Conservation (phyloP, 2,329 filamentous ascomycete genomes). For the Aureobasidium sp. region DNA sequence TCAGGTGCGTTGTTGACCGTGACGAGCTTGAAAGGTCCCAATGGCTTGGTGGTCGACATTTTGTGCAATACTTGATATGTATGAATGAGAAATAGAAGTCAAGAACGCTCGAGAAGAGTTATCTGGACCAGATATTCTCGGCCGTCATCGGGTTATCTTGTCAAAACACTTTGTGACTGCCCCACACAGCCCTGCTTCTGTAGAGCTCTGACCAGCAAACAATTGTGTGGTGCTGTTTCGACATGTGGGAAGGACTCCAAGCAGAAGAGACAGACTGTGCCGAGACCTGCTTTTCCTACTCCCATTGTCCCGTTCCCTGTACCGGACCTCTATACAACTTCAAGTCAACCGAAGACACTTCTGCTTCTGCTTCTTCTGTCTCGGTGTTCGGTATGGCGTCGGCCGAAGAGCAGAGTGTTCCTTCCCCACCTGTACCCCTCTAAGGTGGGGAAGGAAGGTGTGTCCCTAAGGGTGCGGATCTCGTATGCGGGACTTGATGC, state of each 20-base stretch:
- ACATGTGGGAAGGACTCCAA: neutral
- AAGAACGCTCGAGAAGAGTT: neutral
- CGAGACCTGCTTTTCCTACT: neutral
- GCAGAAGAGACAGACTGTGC: neutral
- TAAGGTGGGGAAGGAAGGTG: conserved; percentile 13
- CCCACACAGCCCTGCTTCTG: conserved; percentile 1
- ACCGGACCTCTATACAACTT: neutral
- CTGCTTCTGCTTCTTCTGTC: neutral
- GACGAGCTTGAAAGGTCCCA: conserved; percentile 55
- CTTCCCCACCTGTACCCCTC: conserved; percentile 10
- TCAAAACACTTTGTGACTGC: conserved; percentile 9
- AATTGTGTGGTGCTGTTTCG: conserved; percentile 4
- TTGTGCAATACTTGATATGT: neutral
- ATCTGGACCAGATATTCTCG: neutral
- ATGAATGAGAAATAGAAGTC: conserved; percentile 5
- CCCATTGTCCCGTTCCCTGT: neutral
- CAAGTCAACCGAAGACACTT: neutral
- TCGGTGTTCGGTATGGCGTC: neutral
- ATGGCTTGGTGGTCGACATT: conserved; percentile 19
- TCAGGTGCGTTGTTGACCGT: conserved; percentile 64
- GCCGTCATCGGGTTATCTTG: conserved; percentile 8
- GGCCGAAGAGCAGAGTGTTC: neutral
- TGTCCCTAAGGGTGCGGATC: neutral
- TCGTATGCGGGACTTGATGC: conserved; percentile 5
- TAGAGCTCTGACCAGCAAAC: conserved; percentile 13